These are phyloP conservation scores for Diutina ranongensis DNA, from an alignment of 1,139 yeast species.

Conservation along the genomic window DNA sequence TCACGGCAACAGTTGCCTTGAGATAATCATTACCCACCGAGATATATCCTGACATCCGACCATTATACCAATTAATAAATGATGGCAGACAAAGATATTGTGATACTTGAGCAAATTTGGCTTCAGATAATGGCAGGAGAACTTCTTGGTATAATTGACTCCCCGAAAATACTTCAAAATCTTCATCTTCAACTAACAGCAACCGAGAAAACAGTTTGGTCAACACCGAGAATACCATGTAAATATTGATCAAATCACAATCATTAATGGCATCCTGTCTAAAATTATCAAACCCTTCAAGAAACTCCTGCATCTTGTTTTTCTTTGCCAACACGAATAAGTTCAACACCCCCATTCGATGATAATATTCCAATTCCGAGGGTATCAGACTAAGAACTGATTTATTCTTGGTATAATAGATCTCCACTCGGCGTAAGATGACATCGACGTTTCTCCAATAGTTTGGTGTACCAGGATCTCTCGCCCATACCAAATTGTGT, in stretches of 20 bases:
- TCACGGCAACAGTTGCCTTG: background rate
- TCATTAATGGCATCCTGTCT: background rate
- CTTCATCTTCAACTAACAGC: background rate
- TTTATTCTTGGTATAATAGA: background rate
- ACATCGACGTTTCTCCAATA: background rate
- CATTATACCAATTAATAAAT: background rate
- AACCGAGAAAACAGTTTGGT: background rate
- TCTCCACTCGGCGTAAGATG: background rate
- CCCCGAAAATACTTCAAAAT: background rate
- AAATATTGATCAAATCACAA: slow-evolving; percentile 2
- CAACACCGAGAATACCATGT: background rate
- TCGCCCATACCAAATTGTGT: background rate
- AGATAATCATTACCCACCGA: background rate
- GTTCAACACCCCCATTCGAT: background rate
- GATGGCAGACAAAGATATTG: background rate
- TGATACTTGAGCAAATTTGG: background rate
- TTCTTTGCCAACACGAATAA: background rate
- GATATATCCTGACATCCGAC: background rate
- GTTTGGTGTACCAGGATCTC: background rate
- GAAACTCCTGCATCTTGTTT: background rate
- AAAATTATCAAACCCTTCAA: background rate
- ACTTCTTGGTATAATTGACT: background rate
- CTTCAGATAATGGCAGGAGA: background rate
- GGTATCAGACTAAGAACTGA: background rate
- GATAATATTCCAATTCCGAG: background rate